Evolutionary conservation across 768 basidiomycete genomes (phyloP), one percentile per base, ranked within the genome.

Genomic region (Termitomyces sp.): DNA sequence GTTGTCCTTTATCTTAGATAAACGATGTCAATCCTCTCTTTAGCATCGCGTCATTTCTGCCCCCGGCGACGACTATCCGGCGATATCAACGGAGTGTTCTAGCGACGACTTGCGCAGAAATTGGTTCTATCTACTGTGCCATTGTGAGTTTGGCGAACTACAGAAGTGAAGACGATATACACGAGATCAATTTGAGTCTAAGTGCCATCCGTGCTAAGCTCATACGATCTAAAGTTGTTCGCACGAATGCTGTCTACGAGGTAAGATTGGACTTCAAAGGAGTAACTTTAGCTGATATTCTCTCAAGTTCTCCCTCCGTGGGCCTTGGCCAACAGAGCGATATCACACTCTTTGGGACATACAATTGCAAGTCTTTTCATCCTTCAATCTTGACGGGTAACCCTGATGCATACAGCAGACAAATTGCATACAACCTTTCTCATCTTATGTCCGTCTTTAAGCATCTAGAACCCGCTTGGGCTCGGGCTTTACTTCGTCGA

Each of bases 261-360:
- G 88, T 86, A 33, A 10, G 29, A 67, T 55, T 34, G 29, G 9
- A 24, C 15, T 55, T 60, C 47, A 28, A 60, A 24, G 37, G 53
- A 20, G 10, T 50, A 33, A 39, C 29, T 37, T 37, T 18, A 8
- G 47, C 16, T 48, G 6, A 33, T 4, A 36, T 47, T n/a, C n/a
- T 36, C 33, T 55, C 16, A 64, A 93, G 86, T 84, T 91, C 67
- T 92, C 90, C 0, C 70, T 94, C 24, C 71, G 83, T 52, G 92
- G 92, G 0, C 74, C 78, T 61, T 94, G 90, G 92, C 92, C 92
- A 1, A 81, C 82, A n/a, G 73, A 88, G 56, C 73, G 92, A 58
- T 93, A 93, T 67, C 82, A 87, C 37, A 82, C 74, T 36, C 80
- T 90, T 33, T 69, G 86, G 60, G 82, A 89, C 24, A 65, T 89